A percentile compares a stretch with the other conserved stretches of the same genome.
Evolutionary conservation across 257 asterid genomes (phyloP).

Genomic region (Petunia axillaris): DNA sequence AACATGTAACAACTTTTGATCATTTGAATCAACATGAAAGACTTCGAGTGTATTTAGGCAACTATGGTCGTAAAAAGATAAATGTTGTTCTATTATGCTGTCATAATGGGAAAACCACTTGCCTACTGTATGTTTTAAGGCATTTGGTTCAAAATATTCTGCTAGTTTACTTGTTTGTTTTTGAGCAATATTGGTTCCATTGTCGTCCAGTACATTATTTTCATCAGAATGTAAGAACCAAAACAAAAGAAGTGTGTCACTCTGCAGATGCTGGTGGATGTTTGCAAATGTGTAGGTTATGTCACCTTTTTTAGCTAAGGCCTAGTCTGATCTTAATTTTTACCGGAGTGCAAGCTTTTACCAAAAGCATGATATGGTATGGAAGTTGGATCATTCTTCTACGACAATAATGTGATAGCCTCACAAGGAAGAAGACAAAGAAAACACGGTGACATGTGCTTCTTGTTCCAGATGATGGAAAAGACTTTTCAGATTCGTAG

Average conservation of each 20-base stretch:
- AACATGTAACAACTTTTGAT: neutral
- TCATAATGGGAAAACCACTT: neutral
- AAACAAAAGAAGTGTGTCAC: neutral
- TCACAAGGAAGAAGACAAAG: neutral
- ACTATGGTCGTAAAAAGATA: neutral
- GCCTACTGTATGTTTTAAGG: neutral
- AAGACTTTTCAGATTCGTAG: neutral
- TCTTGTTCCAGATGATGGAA: conserved; percentile 14
- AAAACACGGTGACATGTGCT: neutral
- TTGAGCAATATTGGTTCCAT: neutral
- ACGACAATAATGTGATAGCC: neutral
- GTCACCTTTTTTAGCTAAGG: neutral
- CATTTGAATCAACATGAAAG: neutral
- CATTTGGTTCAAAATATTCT: conserved; percentile 2
- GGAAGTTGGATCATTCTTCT: neutral
- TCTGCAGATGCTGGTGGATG: neutral
- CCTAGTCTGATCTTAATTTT: neutral
- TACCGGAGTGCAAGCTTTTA: neutral
- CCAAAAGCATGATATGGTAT: neutral
- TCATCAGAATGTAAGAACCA: neutral
- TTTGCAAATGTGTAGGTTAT: neutral
- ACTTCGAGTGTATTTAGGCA: neutral
- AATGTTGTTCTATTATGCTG: neutral
- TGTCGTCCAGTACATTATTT: neutral
- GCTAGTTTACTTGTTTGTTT: neutral